Evolutionary conservation across 2,329 filamentous ascomycete species (phyloP), one percentile per base, ranked within the genome.

Genomic region (Podosphaera leucotricha): DNA sequence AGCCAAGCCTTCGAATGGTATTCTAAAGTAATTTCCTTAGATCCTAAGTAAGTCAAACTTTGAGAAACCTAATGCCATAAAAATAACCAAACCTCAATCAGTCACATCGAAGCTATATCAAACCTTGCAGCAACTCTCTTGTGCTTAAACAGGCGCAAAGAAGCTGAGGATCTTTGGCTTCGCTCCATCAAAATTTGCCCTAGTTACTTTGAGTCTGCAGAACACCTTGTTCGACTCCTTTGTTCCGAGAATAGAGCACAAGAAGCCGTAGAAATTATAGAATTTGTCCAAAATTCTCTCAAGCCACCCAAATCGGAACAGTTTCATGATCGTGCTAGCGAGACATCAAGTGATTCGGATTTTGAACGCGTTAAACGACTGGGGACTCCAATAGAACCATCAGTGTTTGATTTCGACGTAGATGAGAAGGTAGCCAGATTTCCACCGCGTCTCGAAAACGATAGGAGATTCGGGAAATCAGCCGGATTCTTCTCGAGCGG

Each of bases 71-170:
- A 10, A 21, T 16, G 7, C 20, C 4, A 16, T 19, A 15, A 13
- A 7, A 38, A n/a, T 35, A 20, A 33, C 28, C 43, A 6, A 28
- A 26, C 36, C 21, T 33, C 11, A 28, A 28, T 6, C 28, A 58
- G 48, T 53, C 83, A 94, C 58, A 80, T 94, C 41, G 90, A 98
- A 63, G 85, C 87, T 19, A 78, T 90, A 38, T 93, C 87, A 19
- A 95, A 95, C 58, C 72, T 92, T 48, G 90, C 87, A 19, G 87
- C 87, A 19, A 85, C 87, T 1, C 65, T 93, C 20, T 76, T 93
- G 52, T 85, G 85, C 46, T 69, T 95, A 8, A 77, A 83, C 48
- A 76, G 80, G 47, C 79, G 79, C 46, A 71, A 79, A 41, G 87
- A 95, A 55, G 90, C 90, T 6, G 79, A 93, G 57, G 70, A 75